Evolutionary conservation across 2,329 filamentous ascomycete genomes (phyloP).

Genomic region (Colletotrichum spinosum): DNA sequence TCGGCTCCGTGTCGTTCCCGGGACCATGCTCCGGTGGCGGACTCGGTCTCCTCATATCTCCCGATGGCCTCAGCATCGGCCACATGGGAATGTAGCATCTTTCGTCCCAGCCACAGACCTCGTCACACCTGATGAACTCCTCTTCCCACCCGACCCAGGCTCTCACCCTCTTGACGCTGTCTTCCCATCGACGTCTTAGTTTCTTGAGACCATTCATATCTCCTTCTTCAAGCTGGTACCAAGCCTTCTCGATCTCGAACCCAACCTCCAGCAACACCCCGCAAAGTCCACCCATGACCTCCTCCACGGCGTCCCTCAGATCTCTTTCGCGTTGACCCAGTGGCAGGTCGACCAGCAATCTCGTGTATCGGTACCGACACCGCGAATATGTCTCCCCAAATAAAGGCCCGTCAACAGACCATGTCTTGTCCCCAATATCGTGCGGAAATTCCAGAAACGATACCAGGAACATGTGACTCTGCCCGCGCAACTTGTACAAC

Average conservation of each 20-base stretch:
- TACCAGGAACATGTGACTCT: slow-evolving; percentile 57
- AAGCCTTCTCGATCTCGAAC: slow-evolving; percentile 54
- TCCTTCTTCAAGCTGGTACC: slow-evolving; percentile 45
- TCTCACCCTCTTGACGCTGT: slow-evolving; percentile 54
- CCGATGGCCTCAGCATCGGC: slow-evolving; percentile 49
- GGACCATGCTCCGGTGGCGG: slow-evolving; percentile 15
- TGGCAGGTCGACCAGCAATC: slow-evolving; percentile 45
- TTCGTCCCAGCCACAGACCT: slow-evolving; percentile 55
- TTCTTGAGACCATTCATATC: slow-evolving; percentile 1
- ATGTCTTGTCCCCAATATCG: slow-evolving; percentile 40
- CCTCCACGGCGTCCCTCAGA: slow-evolving; percentile 53
- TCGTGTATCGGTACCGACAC: slow-evolving; percentile 55
- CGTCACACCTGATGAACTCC: slow-evolving; percentile 54
- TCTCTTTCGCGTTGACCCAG: slow-evolving; percentile 50
- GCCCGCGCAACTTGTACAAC: slow-evolving; percentile 47
- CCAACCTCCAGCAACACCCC: slow-evolving; percentile 54
- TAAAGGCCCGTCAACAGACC: slow-evolving; percentile 46
- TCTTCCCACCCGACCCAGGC: slow-evolving; percentile 64
- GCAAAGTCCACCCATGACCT: slow-evolving; percentile 55
- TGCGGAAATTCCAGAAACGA: slow-evolving; percentile 58
- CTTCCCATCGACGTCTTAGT: slow-evolving; percentile 41
- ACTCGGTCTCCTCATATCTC: slow-evolving; percentile 33
- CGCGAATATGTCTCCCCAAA: slow-evolving; percentile 53
- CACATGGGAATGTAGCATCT: slow-evolving; percentile 64
- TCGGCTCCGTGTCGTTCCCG: slow-evolving; percentile 31